Evolutionary conservation across 768 basidiomycete genomes (phyloP), one percentile per base, ranked within the genome.

Genomic region (Lyophyllum decastes): DNA sequence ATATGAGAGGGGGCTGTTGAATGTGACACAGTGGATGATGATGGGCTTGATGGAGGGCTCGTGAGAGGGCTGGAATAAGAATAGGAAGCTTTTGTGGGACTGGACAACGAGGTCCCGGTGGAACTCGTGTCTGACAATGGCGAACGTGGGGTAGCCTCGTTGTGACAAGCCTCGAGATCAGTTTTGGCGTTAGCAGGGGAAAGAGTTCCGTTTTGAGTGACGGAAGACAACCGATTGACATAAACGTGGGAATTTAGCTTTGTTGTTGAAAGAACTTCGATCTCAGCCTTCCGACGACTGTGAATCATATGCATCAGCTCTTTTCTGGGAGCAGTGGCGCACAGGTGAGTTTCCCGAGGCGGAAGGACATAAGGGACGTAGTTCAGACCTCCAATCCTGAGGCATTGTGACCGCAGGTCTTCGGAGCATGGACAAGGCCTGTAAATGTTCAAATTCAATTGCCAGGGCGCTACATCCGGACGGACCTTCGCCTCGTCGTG

Each of bases 241-340:
- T 38, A 33, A 46, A 52, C 38, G 35, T 44, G 25, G 34, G 30
- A 33, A 33, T 34, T 45, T 21, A 60, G 11, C 41, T 51, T 57
- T 22, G 59, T 66, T 14, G 62, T 65, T 12, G 72, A 72, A 34
- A 92, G 67, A 41, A 91, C 78, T 68, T 98, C 93, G 47, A 95
- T 95, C 72, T 98, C 96, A 2, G 95, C 95, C 72, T 98, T 98
- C 45, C 87, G 84, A n/a, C 91, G 84, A 4, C 74, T 77, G 66
- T 90, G 86, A 34, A 98, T 71, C 83, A 97, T 92, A 61, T 85
- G 78, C 69, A 79, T 79, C 2, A 98, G 83, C 66, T 96, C 94
- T 61, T 84, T 87, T 73, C 94, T 95, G 68, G 8, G 41, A 24
- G 33, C 10, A 35, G 50, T 54, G 54, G 50, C 43, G 34, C 33